These are phyloP conservation scores for Venturia oleaginea DNA, from an alignment of 2,329 filamentous ascomycete genomes.

Conservation along the genomic window DNA sequence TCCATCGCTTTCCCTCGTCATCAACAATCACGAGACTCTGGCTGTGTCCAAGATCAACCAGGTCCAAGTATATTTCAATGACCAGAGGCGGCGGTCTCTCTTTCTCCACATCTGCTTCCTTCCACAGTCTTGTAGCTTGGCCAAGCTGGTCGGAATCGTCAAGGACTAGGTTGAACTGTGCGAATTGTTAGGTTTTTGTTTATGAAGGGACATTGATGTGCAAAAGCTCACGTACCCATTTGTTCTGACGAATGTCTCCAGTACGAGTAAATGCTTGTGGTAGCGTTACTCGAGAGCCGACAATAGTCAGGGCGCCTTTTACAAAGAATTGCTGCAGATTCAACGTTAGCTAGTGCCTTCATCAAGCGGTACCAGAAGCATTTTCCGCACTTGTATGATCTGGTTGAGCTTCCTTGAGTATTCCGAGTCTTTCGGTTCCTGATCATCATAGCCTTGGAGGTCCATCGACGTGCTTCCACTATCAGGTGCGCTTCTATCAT, in stretches of 20 bases:
- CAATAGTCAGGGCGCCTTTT: slow-evolving; percentile 75
- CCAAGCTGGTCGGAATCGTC: slow-evolving; percentile 84
- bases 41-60: slow-evolving; percentile 66
- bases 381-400: slow-evolving; percentile 67
- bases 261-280: slow-evolving; percentile 47
- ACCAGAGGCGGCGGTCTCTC: slow-evolving; percentile 73
- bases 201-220: not conserved
- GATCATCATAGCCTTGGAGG: slow-evolving; percentile 24
- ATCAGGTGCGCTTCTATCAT: slow-evolving; percentile 13
- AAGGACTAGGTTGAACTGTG: slow-evolving; percentile 86
- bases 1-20: slow-evolving; percentile 84
- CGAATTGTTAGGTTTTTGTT: not conserved
- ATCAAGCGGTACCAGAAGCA: slow-evolving; percentile 12
- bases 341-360: slow-evolving; percentile 21
- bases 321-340: slow-evolving; percentile 71
- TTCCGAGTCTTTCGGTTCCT: slow-evolving; percentile 18
- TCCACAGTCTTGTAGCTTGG: slow-evolving; percentile 76
- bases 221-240: slow-evolving; percentile 60
- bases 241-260: slow-evolving; percentile 55
- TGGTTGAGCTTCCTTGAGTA: slow-evolving; percentile 63
- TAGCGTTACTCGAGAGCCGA: slow-evolving; percentile 70
- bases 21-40: slow-evolving; percentile 84
- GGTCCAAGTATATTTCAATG: slow-evolving; percentile 84
- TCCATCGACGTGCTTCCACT: slow-evolving; percentile 19
- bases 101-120: slow-evolving; percentile 64